Evolutionary conservation across 257 asterid species (phyloP).

Genomic region (Jasminum sambac): DNA sequence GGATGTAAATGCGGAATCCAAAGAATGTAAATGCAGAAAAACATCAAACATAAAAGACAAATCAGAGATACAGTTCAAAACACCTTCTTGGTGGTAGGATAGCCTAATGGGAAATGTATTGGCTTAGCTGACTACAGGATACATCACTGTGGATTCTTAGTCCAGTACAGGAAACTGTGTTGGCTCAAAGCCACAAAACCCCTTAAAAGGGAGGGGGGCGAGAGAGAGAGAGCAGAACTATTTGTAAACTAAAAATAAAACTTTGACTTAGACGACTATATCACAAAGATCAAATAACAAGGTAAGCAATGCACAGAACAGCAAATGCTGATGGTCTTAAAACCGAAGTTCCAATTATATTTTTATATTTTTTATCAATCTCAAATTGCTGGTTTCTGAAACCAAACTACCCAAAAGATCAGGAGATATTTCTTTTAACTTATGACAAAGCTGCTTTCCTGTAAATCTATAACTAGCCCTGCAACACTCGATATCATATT

Average conservation of each 20-base stretch:
- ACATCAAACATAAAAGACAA: constrained; percentile 10
- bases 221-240: neutral
- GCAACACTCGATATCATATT: constrained; percentile 3
- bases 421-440: constrained; percentile 2
- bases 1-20: constrained; percentile 8
- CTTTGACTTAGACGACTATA: neutral
- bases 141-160: constrained; percentile 4
- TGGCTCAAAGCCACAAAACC: neutral
- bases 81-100: constrained; percentile 6
- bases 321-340: constrained; percentile 8
- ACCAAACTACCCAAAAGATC: constrained; percentile 16
- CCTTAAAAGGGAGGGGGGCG: neutral
- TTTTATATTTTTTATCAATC: constrained; percentile 11
- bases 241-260: neutral
- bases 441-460: constrained; percentile 1
- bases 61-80: constrained; percentile 11
- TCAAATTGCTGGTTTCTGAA: constrained; percentile 21
- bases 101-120: neutral
- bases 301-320: constrained; percentile 4
- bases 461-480: neutral
- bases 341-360: neutral
- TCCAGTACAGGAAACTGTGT: neutral
- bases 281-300: neutral
- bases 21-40: constrained; percentile 16
- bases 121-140: neutral